Conservation (phyloP, 2,329 filamentous ascomycete species). For the Ascochyta fabae region DNA sequence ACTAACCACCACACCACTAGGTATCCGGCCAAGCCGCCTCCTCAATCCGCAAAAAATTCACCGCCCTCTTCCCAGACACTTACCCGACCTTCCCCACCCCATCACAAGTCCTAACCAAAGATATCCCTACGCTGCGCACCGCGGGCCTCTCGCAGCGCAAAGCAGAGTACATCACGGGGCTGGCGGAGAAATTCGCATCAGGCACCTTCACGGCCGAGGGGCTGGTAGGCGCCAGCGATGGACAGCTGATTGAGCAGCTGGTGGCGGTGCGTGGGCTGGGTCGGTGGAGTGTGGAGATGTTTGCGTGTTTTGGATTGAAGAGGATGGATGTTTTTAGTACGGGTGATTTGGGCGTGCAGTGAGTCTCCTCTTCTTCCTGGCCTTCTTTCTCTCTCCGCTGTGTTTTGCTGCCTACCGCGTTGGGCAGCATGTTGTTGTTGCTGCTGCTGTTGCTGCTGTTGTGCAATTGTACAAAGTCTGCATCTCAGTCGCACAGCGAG, state of each 20-base stretch:
- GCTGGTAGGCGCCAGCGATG: slow-evolving; percentile 80
- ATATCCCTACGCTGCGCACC: slow-evolving; percentile 72
- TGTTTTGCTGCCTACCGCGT: background rate
- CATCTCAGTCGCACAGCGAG: background rate
- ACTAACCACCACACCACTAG: slow-evolving; percentile 21
- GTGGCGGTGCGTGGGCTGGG: slow-evolving; percentile 88
- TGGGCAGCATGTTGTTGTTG: background rate
- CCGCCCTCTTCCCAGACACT: slow-evolving; percentile 59
- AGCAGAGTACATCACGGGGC: slow-evolving; percentile 89
- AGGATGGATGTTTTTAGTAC: slow-evolving; percentile 91
- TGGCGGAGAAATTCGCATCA: slow-evolving; percentile 78
- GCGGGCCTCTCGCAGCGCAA: slow-evolving; percentile 93
- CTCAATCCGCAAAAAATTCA: slow-evolving; percentile 77
- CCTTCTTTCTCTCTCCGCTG: background rate
- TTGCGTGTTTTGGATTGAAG: slow-evolving; percentile 94
- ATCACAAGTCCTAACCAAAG: slow-evolving; percentile 68
- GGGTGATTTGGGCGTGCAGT: slow-evolving; percentile 91
- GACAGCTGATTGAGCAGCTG: slow-evolving; percentile 81
- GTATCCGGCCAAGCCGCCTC: slow-evolving; percentile 91
- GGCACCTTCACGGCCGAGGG: slow-evolving; percentile 79
- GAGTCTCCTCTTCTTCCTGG: slow-evolving; percentile 40
- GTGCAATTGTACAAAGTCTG: background rate
- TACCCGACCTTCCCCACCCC: slow-evolving; percentile 73
- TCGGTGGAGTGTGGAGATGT: slow-evolving; percentile 88
- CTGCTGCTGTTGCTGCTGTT: background rate